These are phyloP conservation scores for Nitzschia sp. DNA, from an alignment of 108 stramenopile genomes.

Conservation along the genomic window DNA sequence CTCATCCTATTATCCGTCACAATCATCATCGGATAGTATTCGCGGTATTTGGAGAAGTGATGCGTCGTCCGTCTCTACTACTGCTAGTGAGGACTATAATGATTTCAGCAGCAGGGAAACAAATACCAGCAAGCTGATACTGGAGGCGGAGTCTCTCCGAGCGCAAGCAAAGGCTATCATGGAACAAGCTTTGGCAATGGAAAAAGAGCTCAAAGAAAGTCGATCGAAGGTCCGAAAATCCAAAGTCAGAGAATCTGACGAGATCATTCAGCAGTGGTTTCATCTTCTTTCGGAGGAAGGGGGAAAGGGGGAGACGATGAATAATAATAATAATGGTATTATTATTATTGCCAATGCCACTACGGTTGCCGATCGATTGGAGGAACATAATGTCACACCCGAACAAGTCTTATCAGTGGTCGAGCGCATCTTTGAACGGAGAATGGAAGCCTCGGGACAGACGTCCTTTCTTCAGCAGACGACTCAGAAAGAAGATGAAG, in stretches of 20 bases:
- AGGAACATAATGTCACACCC: constrained; percentile 31
- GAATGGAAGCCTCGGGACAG: constrained; percentile 12
- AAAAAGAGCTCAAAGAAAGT: constrained; percentile 33
- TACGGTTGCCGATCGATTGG: constrained; percentile 39
- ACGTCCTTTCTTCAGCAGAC: constrained; percentile 1
- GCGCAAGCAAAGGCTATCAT: constrained; percentile 46
- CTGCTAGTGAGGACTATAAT: background rate
- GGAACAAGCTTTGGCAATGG: constrained; percentile 47
- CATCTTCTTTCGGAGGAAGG: background rate
- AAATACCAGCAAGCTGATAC: background rate
- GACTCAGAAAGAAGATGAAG: constrained; percentile 25
- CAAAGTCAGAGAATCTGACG: constrained; percentile 33
- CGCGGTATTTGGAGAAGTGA: background rate
- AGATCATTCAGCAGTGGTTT: constrained; percentile 39
- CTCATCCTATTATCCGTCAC: no score
- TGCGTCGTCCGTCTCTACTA: background rate
- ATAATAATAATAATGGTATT: background rate
- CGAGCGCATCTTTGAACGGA: constrained; percentile 55
- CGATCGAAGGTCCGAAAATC: constrained; percentile 20
- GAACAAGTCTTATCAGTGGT: constrained; percentile 45
- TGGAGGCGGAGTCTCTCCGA: constrained; percentile 40
- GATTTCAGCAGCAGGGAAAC: background rate
- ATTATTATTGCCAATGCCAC: constrained; percentile 3
- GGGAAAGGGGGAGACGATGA: background rate
- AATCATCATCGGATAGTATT: no score